Evolutionary conservation across 768 basidiomycete genomes (phyloP).

Genomic region (Pleurotus tuoliensis): DNA sequence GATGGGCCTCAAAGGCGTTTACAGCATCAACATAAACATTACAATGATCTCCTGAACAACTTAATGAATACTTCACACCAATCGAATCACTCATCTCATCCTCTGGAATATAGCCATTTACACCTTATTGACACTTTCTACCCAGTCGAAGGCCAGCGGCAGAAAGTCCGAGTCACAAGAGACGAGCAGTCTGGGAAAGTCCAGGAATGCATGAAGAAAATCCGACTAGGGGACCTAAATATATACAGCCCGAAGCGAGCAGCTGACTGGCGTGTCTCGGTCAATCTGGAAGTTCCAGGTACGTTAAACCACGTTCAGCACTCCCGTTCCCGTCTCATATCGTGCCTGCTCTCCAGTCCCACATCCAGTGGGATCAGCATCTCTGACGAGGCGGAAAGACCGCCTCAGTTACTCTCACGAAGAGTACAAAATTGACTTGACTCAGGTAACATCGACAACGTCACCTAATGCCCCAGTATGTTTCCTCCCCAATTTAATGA

Average conservation of each 20-base stretch:
- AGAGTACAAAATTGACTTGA: conserved; percentile 89
- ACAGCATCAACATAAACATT: conserved; percentile 83
- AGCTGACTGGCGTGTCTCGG: conserved; percentile 92
- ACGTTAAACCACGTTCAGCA: conserved; percentile 20
- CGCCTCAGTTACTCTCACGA: conserved; percentile 92
- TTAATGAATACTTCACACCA: conserved; percentile 59
- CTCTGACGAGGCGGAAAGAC: conserved; percentile 75
- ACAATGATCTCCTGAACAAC: conserved; percentile 82
- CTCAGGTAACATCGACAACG: conserved; percentile 71
- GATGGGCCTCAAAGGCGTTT: conserved; percentile 8
- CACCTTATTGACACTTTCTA: conserved; percentile 81
- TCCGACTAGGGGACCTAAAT: conserved; percentile 84
- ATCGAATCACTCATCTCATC: conserved; percentile 42
- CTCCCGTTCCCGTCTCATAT: not conserved
- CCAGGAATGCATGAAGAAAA: conserved; percentile 70
- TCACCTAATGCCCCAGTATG: conserved; percentile 49
- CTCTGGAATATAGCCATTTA: conserved; percentile 73
- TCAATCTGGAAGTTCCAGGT: conserved; percentile 90
- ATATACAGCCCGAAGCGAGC: conserved; percentile 75
- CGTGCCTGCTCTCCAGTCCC: conserved; percentile 37
- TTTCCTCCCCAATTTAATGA: conserved; percentile 9
- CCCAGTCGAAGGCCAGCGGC: conserved; percentile 33
- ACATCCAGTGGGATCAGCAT: conserved; percentile 61
- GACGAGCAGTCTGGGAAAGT: conserved; percentile 70
- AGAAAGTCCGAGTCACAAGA: conserved; percentile 80